phyloP scores from a whole-genome alignment of 2,329 filamentous ascomycete species.

The Cercospora beticola region DNA sequence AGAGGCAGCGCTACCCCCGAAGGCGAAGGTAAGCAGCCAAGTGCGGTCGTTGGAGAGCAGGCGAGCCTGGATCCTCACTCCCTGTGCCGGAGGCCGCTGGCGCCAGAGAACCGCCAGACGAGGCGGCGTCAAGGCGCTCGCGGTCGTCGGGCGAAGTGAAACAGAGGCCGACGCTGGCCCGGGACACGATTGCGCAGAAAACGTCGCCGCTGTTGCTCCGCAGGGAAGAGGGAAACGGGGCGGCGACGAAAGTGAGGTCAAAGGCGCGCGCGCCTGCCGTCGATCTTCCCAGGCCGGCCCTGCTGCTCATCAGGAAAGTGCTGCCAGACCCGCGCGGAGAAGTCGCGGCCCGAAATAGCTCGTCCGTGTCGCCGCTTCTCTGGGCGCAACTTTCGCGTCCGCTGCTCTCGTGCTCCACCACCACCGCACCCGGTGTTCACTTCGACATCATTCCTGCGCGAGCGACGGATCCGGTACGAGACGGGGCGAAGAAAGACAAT shows the following conservation, averaged over 20 bases:
- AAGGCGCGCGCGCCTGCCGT: background rate
- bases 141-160: constrained; percentile 3
- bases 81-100: constrained; percentile 1
- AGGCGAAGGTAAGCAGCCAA: constrained; percentile 3
- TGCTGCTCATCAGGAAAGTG: background rate
- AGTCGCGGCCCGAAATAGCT: background rate
- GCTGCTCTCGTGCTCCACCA: background rate
- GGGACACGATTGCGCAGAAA: background rate
- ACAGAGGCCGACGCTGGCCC: constrained; percentile 4
- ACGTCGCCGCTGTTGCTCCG: background rate
- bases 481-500: background rate
- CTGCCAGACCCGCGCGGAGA: constrained; percentile 1
- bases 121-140: background rate
- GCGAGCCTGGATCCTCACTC: constrained; percentile 9
- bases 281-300: background rate
- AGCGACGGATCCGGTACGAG: background rate
- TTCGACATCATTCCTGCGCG: background rate
- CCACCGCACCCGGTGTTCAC: background rate
- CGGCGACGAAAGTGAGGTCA: constrained; percentile 1
- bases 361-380: background rate
- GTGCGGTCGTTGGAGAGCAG: constrained; percentile 1
- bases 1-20: constrained; percentile 11
- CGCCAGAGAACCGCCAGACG: constrained; percentile 11
- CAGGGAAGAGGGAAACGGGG: background rate
- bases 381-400: background rate